These are phyloP conservation scores for Aspergillus fijiensis DNA, from an alignment of 2,329 filamentous ascomycete species.

Conservation along the genomic window DNA sequence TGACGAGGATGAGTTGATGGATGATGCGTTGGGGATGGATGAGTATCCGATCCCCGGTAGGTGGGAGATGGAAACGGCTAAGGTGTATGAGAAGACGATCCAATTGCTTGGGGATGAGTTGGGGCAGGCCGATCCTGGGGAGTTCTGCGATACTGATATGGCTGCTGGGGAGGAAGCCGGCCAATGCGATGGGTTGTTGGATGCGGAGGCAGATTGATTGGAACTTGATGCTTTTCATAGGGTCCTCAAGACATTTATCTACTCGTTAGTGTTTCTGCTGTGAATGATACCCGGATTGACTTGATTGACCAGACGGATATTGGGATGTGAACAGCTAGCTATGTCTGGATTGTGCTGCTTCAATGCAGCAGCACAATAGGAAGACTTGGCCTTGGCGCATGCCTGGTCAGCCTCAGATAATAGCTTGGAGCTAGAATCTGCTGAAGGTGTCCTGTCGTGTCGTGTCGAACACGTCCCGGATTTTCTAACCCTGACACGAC, in stretches of 20 bases:
- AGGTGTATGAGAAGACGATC: constrained; percentile 78
- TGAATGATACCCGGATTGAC: neutral
- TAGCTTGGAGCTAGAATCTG: neutral
- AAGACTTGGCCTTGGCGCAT: neutral
- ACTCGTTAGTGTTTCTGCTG: neutral
- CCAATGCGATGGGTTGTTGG: constrained; percentile 1
- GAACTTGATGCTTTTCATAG: no score
- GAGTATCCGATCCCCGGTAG: constrained; percentile 32
- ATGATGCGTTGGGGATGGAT: constrained; percentile 30
- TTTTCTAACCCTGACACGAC: neutral
- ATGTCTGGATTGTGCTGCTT: neutral
- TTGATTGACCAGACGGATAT: no score
- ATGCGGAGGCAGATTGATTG: neutral
- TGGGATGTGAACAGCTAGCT: no score
- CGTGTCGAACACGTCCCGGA: neutral
- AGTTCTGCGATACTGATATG: constrained; percentile 25
- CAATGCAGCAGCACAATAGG: neutral
- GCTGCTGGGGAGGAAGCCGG: constrained; percentile 10
- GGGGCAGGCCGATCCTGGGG: constrained; percentile 39
- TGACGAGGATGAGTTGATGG: constrained; percentile 38
- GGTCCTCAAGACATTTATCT: no score
- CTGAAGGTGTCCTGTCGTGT: neutral
- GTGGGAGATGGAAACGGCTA: constrained; percentile 68
- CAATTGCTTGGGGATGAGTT: constrained; percentile 69
- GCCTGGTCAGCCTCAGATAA: neutral